Conservation (phyloP, 164 flowering plant species). For the Liriodendron chinense region DNA sequence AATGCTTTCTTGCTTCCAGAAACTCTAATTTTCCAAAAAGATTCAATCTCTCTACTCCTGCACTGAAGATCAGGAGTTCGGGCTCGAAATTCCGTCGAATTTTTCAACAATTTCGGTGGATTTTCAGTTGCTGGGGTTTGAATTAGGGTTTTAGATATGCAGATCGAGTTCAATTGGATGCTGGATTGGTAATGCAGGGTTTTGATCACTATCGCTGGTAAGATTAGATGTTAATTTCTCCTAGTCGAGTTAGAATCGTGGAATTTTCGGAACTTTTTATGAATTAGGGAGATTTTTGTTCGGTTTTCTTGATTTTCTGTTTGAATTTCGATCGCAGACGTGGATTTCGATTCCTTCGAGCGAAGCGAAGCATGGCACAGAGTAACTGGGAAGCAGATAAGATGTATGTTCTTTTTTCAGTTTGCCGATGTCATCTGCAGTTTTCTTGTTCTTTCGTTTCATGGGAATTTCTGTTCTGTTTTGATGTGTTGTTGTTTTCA, state of each 20-base stretch:
- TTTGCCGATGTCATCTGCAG: not conserved
- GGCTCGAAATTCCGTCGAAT: not conserved
- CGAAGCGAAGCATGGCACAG: constrained; percentile 45
- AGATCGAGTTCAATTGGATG: constrained; percentile 18
- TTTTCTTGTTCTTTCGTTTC: not conserved
- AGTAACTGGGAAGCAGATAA: constrained; percentile 77
- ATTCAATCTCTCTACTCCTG: not conserved
- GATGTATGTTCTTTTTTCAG: constrained; percentile 33
- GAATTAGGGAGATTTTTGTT: not conserved
- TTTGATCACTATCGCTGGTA: constrained; percentile 11
- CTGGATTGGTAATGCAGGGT: constrained; percentile 26
- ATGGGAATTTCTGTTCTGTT: not conserved
- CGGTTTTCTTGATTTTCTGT: not conserved
- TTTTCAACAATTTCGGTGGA: not conserved
- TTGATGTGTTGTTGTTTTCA: constrained; percentile 15
- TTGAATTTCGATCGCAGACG: constrained; percentile 17
- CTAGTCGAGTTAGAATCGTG: not conserved
- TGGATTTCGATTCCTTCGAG: constrained; percentile 7
- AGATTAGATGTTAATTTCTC: constrained; percentile 11
- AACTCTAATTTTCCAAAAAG: not conserved
- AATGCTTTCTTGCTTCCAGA: not conserved
- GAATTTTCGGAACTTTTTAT: not conserved
- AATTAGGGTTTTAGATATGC: constrained; percentile 17
- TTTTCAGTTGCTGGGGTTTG: constrained; percentile 9
- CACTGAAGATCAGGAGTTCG: not conserved